Conservation (phyloP, 305 asterid genomes). For the Fraxinus sp. region DNA sequence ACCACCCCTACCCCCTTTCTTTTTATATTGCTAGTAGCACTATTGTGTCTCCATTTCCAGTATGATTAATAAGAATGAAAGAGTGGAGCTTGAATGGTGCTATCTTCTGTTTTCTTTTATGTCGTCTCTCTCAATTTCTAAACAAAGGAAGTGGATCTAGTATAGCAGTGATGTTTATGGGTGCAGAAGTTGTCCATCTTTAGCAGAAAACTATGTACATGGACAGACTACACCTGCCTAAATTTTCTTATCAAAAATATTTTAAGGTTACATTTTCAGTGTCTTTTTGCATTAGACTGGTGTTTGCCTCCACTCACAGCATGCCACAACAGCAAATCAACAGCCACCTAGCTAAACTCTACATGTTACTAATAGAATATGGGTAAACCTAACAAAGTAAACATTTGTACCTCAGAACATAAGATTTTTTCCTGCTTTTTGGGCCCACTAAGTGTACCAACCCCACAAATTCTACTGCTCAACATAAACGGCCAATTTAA, state of each 20-base stretch:
- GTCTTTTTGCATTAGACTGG: not conserved
- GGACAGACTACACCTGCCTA: constrained; percentile 11
- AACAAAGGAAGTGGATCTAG: constrained; percentile 19
- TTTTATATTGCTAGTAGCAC: constrained; percentile 33
- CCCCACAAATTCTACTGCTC: not conserved
- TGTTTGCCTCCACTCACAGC: constrained; percentile 18
- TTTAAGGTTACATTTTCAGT: constrained; percentile 5
- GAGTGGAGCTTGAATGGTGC: constrained; percentile 41
- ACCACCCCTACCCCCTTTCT: not conserved
- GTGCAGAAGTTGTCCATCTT: constrained; percentile 24
- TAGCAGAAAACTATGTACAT: constrained; percentile 37
- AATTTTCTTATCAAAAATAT: constrained; percentile 19
- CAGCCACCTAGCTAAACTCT: not conserved
- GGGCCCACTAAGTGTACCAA: constrained; percentile 30
- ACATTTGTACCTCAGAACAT: not conserved
- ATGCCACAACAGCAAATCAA: constrained; percentile 17
- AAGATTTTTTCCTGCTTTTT: constrained; percentile 11
- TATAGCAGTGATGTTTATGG: not conserved
- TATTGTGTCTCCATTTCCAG: constrained; percentile 46
- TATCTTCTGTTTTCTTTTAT: constrained; percentile 20
- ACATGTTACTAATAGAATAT: constrained; percentile 18
- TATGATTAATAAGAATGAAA: not conserved
- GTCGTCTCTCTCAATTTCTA: constrained; percentile 21
- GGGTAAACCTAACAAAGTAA: not conserved
- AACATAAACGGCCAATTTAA: not conserved